A percentile compares a stretch with the other conserved stretches of the same genome.
Conservation (phyloP, 1,284 basidiomycete genomes). For the Cutaneotrichosporon dermatis region DNA sequence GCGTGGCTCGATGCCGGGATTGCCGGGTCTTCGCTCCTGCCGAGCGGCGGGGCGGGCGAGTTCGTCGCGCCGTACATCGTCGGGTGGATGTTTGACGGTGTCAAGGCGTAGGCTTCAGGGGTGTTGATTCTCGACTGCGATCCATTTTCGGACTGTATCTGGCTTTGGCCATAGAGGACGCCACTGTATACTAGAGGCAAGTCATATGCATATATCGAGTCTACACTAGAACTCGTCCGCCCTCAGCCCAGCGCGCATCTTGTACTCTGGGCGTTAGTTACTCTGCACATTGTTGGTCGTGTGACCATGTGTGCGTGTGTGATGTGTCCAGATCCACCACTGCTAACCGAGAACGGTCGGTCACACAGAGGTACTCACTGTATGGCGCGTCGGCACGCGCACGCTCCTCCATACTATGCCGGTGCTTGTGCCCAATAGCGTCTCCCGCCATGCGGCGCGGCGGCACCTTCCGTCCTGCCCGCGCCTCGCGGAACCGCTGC, state of each 20-base stretch:
- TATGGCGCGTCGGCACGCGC: slow-evolving; percentile 43
- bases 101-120: too few relatives aligned
- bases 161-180: too few relatives aligned
- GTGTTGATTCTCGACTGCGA: too few relatives aligned
- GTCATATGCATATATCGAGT: neutral
- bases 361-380: slow-evolving; percentile 33
- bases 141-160: too few relatives aligned
- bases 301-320: too few relatives aligned
- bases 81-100: neutral
- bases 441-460: slow-evolving; percentile 5
- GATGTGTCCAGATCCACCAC: too few relatives aligned
- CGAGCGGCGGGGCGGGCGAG: slow-evolving; percentile 2
- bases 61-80: slow-evolving; percentile 3
- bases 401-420: slow-evolving; percentile 32
- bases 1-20: slow-evolving; percentile 36
- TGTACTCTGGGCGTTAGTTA: slow-evolving; percentile 10
- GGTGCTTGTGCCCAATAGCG: neutral
- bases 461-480: slow-evolving; percentile 1
- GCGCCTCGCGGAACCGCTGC: slow-evolving; percentile 2
- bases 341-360: too few relatives aligned
- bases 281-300: neutral
- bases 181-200: neutral
- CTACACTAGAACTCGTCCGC: slow-evolving; percentile 39
- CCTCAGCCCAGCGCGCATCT: slow-evolving; percentile 41
- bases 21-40: slow-evolving; percentile 4